phyloP scores from a whole-genome alignment of 768 basidiomycete species.

The Pleurotus pulmonarius region DNA sequence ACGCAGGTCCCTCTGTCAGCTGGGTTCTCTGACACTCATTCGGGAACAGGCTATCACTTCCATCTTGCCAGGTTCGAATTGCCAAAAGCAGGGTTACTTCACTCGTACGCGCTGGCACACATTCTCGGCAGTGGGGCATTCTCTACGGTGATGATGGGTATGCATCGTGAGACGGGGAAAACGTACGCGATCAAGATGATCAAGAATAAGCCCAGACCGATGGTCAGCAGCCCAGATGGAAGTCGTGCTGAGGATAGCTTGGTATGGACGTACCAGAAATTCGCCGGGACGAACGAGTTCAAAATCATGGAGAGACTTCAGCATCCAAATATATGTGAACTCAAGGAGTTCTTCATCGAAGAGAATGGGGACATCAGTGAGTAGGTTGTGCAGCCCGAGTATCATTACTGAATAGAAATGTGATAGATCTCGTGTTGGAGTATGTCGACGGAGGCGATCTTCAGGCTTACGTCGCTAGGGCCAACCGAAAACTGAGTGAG shows the following conservation, averaged over 20 bases:
- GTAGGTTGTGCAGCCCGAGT: conserved; percentile 11
- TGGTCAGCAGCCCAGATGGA: conserved; percentile 23
- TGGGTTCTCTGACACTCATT: background rate
- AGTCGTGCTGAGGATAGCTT: conserved; percentile 34
- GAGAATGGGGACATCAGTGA: conserved; percentile 58
- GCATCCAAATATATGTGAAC: conserved; percentile 79
- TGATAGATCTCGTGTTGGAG: conserved; percentile 75
- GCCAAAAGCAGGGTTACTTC: conserved; percentile 51
- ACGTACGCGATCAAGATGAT: conserved; percentile 91
- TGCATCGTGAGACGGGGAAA: conserved; percentile 64
- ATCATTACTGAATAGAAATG: no score
- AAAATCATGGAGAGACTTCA: conserved; percentile 70
- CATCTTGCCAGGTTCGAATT: conserved; percentile 53
- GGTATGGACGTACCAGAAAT: conserved; percentile 19
- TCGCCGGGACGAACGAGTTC: conserved; percentile 52
- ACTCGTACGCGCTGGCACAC: conserved; percentile 58
- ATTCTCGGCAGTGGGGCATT: conserved; percentile 91
- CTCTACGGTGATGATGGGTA: conserved; percentile 85
- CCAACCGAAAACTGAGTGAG: conserved; percentile 55
- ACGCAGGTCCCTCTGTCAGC: background rate
- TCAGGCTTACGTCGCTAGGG: conserved; percentile 63
- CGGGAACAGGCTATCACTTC: conserved; percentile 60
- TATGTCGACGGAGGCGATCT: conserved; percentile 87
- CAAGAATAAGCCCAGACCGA: conserved; percentile 29
- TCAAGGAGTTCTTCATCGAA: conserved; percentile 75